A percentile compares a stretch with the other conserved stretches of the same genome.
Conservation (phyloP, 129 eudicot species). For the Saussurea involucrata region DNA sequence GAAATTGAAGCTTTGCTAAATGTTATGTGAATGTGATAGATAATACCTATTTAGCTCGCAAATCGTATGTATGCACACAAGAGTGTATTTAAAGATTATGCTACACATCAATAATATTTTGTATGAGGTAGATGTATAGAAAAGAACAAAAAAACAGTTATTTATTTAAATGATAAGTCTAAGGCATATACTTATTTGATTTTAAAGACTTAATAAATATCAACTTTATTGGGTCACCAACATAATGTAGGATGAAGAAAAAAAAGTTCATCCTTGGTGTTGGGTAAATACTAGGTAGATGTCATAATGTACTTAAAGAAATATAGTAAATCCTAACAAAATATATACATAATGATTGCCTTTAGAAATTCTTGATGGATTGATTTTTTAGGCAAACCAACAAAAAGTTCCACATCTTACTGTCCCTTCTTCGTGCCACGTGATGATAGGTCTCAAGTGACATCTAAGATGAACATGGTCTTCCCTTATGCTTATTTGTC, state of each 20-base stretch:
- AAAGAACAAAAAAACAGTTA: background rate
- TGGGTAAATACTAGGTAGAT: background rate
- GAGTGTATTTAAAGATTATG: no score
- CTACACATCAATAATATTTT: no score
- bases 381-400: background rate
- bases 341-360: slow-evolving; percentile 3
- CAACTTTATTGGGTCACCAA: background rate
- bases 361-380: background rate
- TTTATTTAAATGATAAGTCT: no score
- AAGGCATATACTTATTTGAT: background rate
- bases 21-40: background rate
- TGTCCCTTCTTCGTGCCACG: background rate
- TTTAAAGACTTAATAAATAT: no score
- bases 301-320: background rate
- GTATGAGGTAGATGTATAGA: no score
- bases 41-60: background rate
- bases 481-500: background rate
- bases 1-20: background rate
- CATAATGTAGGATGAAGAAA: background rate
- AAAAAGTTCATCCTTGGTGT: background rate
- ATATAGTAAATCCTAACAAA: background rate
- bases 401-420: background rate
- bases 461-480: background rate
- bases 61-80: background rate
- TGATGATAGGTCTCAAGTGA: background rate